These are phyloP conservation scores for Pseudocercospora crystallina DNA, from an alignment of 2,329 filamentous ascomycete species.

Conservation along the genomic window DNA sequence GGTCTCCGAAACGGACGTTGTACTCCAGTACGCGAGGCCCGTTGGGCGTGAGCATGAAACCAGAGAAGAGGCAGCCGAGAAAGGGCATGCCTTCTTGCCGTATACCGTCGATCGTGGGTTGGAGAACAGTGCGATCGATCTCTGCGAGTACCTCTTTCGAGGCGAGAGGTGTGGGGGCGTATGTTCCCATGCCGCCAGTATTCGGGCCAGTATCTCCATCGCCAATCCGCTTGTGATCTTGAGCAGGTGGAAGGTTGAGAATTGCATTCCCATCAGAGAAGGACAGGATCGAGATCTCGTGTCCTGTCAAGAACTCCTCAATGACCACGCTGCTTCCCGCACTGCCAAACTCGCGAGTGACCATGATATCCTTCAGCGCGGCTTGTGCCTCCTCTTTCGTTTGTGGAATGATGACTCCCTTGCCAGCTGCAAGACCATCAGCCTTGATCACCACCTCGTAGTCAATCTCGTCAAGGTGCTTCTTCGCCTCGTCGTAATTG, in stretches of 20 bases:
- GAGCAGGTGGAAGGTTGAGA: conserved; percentile 80
- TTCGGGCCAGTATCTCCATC: conserved; percentile 90
- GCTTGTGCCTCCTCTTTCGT: conserved; percentile 78
- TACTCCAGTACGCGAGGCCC: conserved; percentile 87
- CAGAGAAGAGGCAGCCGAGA: conserved; percentile 77
- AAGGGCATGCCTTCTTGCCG: conserved; percentile 70
- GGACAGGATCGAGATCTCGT: conserved; percentile 87
- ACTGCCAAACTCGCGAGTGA: conserved; percentile 78
- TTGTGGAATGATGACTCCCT: conserved; percentile 87
- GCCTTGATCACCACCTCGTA: conserved; percentile 92
- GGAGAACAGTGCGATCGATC: conserved; percentile 79
- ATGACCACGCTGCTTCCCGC: conserved; percentile 92
- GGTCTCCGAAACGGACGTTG: conserved; percentile 90
- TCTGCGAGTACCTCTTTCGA: conserved; percentile 66
- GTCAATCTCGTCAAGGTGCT: conserved; percentile 69
- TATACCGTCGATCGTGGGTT: conserved; percentile 89
- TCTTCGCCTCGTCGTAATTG: conserved; percentile 36
- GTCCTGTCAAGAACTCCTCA: conserved; percentile 87
- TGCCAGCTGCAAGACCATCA: conserved; percentile 85
- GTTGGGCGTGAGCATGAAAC: conserved; percentile 83
- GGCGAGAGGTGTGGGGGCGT: conserved; percentile 66
- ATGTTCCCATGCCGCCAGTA: conserved; percentile 97
- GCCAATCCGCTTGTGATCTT: conserved; percentile 94
- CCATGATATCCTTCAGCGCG: conserved; percentile 86
- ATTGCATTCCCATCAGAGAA: conserved; percentile 90